phyloP scores from a whole-genome alignment of 352 stramenopile genomes.

The Phytopythium mirpurense region DNA sequence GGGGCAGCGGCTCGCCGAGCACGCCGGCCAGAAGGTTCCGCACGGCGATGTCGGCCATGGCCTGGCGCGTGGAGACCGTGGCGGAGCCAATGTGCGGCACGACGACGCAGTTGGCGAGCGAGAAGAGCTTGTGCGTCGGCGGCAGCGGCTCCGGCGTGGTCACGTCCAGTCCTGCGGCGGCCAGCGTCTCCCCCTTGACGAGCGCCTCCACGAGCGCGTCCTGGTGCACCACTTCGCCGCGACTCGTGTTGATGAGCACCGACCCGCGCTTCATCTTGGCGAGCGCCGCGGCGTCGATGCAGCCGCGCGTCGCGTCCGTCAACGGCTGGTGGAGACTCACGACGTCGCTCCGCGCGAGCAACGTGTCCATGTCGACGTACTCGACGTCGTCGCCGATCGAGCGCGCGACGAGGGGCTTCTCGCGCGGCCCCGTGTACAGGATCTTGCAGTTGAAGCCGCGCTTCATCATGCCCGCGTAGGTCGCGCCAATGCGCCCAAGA shows the following conservation, averaged over 20 bases:
- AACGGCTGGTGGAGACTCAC: slow-evolving; percentile 86
- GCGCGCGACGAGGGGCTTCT: slow-evolving; percentile 43
- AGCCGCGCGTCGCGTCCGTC: slow-evolving; percentile 53
- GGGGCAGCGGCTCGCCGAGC: slow-evolving; percentile 27
- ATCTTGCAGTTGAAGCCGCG: slow-evolving; percentile 80
- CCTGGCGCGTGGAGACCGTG: slow-evolving; percentile 62
- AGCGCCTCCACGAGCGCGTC: slow-evolving; percentile 56
- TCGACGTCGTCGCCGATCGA: slow-evolving; percentile 35
- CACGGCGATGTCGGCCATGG: slow-evolving; percentile 73
- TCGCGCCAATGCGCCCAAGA: slow-evolving; percentile 84
- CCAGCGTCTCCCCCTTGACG: slow-evolving; percentile 26
- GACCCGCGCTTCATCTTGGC: slow-evolving; percentile 76
- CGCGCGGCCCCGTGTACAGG: slow-evolving; percentile 67
- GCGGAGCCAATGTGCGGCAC: slow-evolving; percentile 44
- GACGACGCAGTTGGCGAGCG: slow-evolving; percentile 59
- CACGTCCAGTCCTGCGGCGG: slow-evolving; percentile 76
- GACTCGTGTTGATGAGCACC: slow-evolving; percentile 91
- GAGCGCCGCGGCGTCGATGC: slow-evolving; percentile 75
- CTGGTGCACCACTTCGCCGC: slow-evolving; percentile 89
- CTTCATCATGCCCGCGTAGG: slow-evolving; percentile 78
- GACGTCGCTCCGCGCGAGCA: slow-evolving; percentile 81
- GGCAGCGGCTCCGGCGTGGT: slow-evolving; percentile 89
- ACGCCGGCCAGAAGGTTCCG: slow-evolving; percentile 57
- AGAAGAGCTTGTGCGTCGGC: slow-evolving; percentile 62
- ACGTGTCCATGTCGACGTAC: slow-evolving; percentile 71